These are phyloP conservation scores for Brassica balearica DNA, from an alignment of 441 rosid genomes.

Conservation along the genomic window DNA sequence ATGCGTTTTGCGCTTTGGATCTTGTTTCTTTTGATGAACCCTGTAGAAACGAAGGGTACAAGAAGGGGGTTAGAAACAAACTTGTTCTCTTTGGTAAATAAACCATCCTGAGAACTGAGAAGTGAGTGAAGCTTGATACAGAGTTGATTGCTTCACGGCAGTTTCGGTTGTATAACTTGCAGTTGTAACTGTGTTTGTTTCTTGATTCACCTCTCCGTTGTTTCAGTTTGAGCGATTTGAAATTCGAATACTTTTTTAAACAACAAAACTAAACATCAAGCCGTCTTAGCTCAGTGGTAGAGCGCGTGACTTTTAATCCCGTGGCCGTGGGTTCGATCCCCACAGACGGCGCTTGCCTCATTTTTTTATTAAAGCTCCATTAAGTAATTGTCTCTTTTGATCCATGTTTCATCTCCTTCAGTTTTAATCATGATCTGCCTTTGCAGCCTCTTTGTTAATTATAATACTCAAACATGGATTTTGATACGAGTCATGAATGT, in stretches of 20 bases:
- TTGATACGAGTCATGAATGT: constrained; percentile 1
- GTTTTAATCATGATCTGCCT: neutral
- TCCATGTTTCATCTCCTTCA: neutral
- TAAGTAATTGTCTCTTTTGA: neutral
- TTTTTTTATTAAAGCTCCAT: neutral
- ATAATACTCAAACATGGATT: neutral
- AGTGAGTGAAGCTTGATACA: neutral
- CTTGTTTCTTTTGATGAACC: neutral
- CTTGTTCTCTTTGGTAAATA: neutral
- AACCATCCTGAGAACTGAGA: neutral
- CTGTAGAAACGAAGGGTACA: constrained; percentile 5
- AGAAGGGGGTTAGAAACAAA: neutral
- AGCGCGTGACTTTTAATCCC: constrained; percentile 58
- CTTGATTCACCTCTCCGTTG: too few relatives aligned
- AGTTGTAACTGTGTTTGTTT: too few relatives aligned
- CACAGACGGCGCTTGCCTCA: constrained; percentile 33
- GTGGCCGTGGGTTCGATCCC: constrained; percentile 55
- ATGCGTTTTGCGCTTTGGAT: neutral
- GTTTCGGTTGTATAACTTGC: too few relatives aligned
- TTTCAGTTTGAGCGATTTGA: too few relatives aligned
- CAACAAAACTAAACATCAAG: constrained; percentile 6
- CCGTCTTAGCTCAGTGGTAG: constrained; percentile 59
- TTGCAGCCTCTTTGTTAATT: constrained; percentile 1
- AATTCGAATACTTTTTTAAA: too few relatives aligned
- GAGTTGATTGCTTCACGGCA: neutral